phyloP scores from a whole-genome alignment of 306 rosid genomes.

The Dryas drummondii region DNA sequence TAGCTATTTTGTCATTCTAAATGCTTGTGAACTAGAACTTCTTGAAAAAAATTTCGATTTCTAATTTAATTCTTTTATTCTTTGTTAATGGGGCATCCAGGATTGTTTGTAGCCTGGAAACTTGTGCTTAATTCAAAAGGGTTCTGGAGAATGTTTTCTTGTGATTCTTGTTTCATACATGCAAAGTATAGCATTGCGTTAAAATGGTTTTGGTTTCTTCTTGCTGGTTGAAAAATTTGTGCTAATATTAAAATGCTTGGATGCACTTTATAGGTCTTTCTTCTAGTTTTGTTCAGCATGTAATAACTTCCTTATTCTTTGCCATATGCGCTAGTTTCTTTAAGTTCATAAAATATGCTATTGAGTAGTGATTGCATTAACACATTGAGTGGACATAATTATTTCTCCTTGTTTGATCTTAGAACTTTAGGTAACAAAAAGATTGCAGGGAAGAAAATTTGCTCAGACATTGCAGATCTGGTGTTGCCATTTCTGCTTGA shows the following conservation, averaged over 20 bases:
- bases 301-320: background rate
- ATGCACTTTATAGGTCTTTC: background rate
- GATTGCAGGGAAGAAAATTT: background rate
- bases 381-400: background rate
- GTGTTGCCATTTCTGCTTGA: slow-evolving; percentile 12
- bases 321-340: background rate
- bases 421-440: background rate
- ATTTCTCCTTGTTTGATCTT: background rate
- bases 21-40: slow-evolving; percentile 9
- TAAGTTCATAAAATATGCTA: background rate
- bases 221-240: background rate
- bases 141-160: background rate
- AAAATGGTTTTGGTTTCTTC: background rate
- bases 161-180: slow-evolving; percentile 8
- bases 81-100: slow-evolving; percentile 1
- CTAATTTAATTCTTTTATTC: background rate
- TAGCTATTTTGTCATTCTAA: background rate
- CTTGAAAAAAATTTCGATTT: background rate
- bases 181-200: background rate
- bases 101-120: background rate
- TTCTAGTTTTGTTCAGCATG: background rate
- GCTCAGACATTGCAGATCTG: background rate
- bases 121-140: background rate
- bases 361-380: background rate
- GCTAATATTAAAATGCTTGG: background rate